phyloP scores from a whole-genome alignment of 2,329 filamentous ascomycete genomes.

The Thielaviopsis populi region DNA sequence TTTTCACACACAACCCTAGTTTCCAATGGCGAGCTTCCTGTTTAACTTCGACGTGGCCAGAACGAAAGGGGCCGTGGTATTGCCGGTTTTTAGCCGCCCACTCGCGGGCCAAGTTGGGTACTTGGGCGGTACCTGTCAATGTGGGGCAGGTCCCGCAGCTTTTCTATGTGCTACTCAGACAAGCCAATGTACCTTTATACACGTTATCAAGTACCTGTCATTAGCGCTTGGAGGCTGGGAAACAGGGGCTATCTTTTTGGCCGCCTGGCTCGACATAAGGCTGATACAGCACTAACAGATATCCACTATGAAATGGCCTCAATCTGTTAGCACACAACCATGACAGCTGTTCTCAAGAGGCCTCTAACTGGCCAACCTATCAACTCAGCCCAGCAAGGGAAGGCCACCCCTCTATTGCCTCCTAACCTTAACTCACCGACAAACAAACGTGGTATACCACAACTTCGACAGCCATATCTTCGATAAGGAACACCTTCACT shows the following conservation, averaged over 20 bases:
- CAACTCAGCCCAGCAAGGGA: neutral
- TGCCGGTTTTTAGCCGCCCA: slow-evolving; percentile 3
- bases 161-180: neutral
- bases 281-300: slow-evolving; percentile 11
- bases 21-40: neutral
- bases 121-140: slow-evolving; percentile 2
- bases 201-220: neutral
- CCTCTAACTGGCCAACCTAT: neutral
- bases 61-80: slow-evolving; percentile 6
- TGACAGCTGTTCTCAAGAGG: slow-evolving; percentile 7
- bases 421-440: slow-evolving; percentile 16
- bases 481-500: slow-evolving; percentile 16
- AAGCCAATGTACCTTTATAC: neutral
- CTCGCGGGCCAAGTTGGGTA: neutral
- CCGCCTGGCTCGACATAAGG: neutral
- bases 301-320: neutral
- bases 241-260: slow-evolving; percentile 9
- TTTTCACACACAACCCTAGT: slow-evolving; percentile 4
- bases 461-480: slow-evolving; percentile 13
- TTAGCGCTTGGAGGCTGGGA: slow-evolving; percentile 15
- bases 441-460: slow-evolving; percentile 16
- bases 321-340: slow-evolving; percentile 11
- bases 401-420: neutral
- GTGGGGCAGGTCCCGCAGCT: neutral
- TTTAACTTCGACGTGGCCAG: slow-evolving; percentile 16